A percentile compares a stretch with the other conserved stretches of the same genome.
Evolutionary conservation across 805 yeast species (phyloP).

Genomic region (Yarrowia phangngaensis): DNA sequence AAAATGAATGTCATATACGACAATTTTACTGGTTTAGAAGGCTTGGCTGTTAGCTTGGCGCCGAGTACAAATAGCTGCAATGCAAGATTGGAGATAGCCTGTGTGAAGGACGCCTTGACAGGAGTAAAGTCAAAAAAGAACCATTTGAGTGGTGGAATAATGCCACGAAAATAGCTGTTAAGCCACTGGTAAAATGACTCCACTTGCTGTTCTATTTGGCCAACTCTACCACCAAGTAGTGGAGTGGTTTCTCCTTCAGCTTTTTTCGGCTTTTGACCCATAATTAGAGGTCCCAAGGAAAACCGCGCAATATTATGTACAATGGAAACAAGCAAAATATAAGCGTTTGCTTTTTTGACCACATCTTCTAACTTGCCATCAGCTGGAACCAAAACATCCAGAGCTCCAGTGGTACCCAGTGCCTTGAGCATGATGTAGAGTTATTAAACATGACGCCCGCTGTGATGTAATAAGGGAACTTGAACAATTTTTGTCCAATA

Average conservation of each 20-base stretch:
- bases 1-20: constrained; percentile 25
- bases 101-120: constrained; percentile 29
- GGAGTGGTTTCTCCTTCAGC: constrained; percentile 20
- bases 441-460: constrained; percentile 32
- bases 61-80: constrained; percentile 32
- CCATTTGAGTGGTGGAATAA: constrained; percentile 31
- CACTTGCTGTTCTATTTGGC: constrained; percentile 2
- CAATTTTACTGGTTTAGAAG: constrained; percentile 27
- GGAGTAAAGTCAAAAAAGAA: constrained; percentile 28
- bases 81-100: constrained; percentile 29
- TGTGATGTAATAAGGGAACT: constrained; percentile 28
- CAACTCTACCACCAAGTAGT: constrained; percentile 11
- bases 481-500: constrained; percentile 25
- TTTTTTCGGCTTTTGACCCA: constrained; percentile 26
- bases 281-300: constrained; percentile 30
- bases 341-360: constrained; percentile 30
- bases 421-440: constrained; percentile 30
- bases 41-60: constrained; percentile 28
- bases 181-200: constrained; percentile 19
- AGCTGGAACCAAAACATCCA: constrained; percentile 28
- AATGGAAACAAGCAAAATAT: constrained; percentile 28
- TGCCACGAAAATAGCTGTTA: constrained; percentile 31
- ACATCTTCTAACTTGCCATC: constrained; percentile 27
- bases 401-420: constrained; percentile 28
- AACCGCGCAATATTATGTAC: constrained; percentile 31